Conservation (phyloP, 1,284 basidiomycete species). For the Ganoderma boninense region DNA sequence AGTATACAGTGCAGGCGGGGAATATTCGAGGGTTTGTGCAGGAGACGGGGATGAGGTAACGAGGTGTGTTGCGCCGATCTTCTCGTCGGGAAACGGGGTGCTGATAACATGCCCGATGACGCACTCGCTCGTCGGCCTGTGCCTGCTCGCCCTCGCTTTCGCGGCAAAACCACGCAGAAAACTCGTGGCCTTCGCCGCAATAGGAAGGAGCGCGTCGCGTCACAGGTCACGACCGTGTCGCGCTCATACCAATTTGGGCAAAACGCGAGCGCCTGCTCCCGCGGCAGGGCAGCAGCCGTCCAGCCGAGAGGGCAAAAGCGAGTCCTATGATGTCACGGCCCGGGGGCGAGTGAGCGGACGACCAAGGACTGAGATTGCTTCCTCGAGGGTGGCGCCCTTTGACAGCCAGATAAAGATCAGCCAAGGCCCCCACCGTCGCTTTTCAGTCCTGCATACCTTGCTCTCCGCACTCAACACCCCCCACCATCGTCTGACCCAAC, state of each 20-base stretch:
- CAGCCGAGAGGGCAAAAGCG: constrained; percentile 17
- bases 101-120: constrained; percentile 29
- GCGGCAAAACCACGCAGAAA: constrained; percentile 11
- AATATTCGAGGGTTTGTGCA: constrained; percentile 1
- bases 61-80: background rate
- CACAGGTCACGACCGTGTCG: constrained; percentile 29
- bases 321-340: constrained; percentile 34
- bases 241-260: constrained; percentile 6
- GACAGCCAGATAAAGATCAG: constrained; percentile 34
- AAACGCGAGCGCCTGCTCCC: constrained; percentile 7
- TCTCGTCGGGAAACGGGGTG: constrained; percentile 23
- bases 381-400: constrained; percentile 22
- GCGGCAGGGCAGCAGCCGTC: constrained; percentile 17
- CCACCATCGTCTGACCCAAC: constrained; percentile 9
- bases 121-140: constrained; percentile 5
- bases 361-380: constrained; percentile 9
- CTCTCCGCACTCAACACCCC: constrained; percentile 20
- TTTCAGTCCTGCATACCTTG: constrained; percentile 6
- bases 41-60: background rate
- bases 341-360: constrained; percentile 14
- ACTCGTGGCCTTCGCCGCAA: constrained; percentile 9
- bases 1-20: no score
- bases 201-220: constrained; percentile 24
- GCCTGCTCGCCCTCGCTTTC: background rate
- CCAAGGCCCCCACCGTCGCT: constrained; percentile 4